Conservation (phyloP, 78 protist genomes). For the Guillardia theta region DNA sequence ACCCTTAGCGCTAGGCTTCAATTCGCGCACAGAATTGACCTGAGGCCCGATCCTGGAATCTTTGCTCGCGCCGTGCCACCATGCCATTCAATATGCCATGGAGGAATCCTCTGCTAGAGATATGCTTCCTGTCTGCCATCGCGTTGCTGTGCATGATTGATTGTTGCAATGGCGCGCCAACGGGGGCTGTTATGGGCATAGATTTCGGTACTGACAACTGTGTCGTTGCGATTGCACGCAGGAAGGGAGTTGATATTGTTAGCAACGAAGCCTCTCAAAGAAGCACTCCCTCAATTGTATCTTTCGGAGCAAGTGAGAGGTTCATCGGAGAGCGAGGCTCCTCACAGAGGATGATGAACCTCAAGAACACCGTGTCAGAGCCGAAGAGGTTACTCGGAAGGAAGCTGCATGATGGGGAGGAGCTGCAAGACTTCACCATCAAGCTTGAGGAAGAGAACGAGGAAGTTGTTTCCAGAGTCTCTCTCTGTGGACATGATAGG, state of each 20-base stretch:
- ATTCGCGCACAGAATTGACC: no score
- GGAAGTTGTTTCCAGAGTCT: slow-evolving; percentile 46
- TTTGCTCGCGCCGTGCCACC: no score
- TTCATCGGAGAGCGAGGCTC: slow-evolving; percentile 65
- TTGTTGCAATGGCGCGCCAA: no score
- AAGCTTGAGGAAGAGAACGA: slow-evolving; percentile 42
- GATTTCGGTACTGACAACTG: slow-evolving; percentile 7
- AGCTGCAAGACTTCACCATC: no score
- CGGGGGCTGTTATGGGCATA: background rate
- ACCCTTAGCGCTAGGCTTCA: no score
- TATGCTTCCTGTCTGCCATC: no score
- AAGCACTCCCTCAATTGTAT: slow-evolving; percentile 69
- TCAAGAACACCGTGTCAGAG: slow-evolving; percentile 76
- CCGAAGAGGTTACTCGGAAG: slow-evolving; percentile 79
- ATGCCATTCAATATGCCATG: no score
- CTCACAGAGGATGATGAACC: slow-evolving; percentile 52
- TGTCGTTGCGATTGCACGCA: slow-evolving; percentile 79
- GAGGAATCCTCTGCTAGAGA: no score
- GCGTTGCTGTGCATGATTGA: no score
- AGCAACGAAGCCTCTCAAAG: slow-evolving; percentile 81
- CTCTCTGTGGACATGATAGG: slow-evolving; percentile 56
- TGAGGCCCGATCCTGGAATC: no score
- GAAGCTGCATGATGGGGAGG: slow-evolving; percentile 26
- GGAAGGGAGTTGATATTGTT: slow-evolving; percentile 85
- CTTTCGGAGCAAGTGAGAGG: slow-evolving; percentile 65